Percentiles rank a stretch among this genome's conserved stretches.
Conservation (phyloP, 148 eudicot genomes). For the Limonium bicolor region DNA sequence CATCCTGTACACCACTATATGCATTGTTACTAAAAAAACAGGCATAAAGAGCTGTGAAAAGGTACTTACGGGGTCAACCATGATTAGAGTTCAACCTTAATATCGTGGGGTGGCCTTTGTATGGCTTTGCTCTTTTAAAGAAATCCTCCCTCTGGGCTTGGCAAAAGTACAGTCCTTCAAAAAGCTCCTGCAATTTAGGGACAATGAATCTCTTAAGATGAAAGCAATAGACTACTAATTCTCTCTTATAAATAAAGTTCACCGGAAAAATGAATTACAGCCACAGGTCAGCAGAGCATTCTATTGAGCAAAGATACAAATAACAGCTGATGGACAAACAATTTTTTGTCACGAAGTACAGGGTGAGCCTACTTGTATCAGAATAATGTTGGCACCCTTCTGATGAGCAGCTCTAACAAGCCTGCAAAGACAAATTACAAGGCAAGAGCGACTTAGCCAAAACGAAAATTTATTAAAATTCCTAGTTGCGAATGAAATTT, state of each 20-base stretch:
- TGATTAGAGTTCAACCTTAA: constrained; percentile 24
- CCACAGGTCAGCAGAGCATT: too few species aligned
- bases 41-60: too few species aligned
- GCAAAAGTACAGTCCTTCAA: constrained; percentile 96
- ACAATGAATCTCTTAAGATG: too few species aligned
- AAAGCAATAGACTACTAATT: too few species aligned
- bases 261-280: too few species aligned
- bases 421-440: constrained; percentile 53
- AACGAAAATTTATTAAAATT: too few species aligned
- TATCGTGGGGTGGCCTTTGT: constrained; percentile 80
- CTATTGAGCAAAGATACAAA: too few species aligned
- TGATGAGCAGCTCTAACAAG: constrained; percentile 64
- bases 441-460: too few species aligned
- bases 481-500: too few species aligned
- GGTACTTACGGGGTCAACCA: too few species aligned
- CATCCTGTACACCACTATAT: constrained; percentile 39
- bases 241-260: too few species aligned
- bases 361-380: constrained; percentile 50
- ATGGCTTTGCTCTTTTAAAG: constrained; percentile 75
- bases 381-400: constrained; percentile 61
- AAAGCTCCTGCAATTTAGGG: constrained; percentile 70
- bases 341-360: background rate
- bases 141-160: constrained; percentile 95
- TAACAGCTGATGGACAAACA: background rate
- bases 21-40: background rate